Evolutionary conservation across 2,329 filamentous ascomycete genomes (phyloP), one percentile per base, ranked within the genome.

Genomic region (Ceratocystis lukuohia): DNA sequence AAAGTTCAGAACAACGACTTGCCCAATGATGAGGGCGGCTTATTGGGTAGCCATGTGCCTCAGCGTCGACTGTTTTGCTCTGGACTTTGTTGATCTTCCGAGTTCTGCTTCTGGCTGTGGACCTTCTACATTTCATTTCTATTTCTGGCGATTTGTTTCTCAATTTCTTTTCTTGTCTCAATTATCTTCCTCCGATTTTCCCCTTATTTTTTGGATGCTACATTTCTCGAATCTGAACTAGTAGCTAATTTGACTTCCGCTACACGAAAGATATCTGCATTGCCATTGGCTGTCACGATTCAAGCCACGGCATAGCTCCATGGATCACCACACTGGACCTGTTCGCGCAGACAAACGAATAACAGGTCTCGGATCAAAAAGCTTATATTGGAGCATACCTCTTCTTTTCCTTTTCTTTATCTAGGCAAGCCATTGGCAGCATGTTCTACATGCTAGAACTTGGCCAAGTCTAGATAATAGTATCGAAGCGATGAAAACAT

Each of bases 341-440:
- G 10, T 41, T 41, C 20, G 48, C 48, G 20, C 20, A 25, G 48
- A 53, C 20, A 17, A 53, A 53, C 20, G 48, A 53, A 41, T 12
- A 12, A 12, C 37, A 12, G 10, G 37, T 41, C 37, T 41, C 37
- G 10, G 37, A 41, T 12, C 37, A 41, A 41, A 37, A 41, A 4
- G 37, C 37, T 41, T 41, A 41, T 41, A 41, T 41, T 41, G 37
- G 37, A 41, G 37, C 37, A 41, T 41, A 41, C 2, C 8, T 41
- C 2, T 41, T 70, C 50, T 66, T 62, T 69, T 69, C 68, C 71
- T 70, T 67, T 69, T 71, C 69, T 66, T 69, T 70, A 45, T 33
- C 64, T 65, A 41, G 10, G 10, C 37, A 41, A 12, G 37, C 3
- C 37, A 41, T 41, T 41, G 37, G 10, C 37, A 41, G 37, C 37